Evolutionary conservation across 2,329 filamentous ascomycete genomes (phyloP).

Genomic region (Colletotrichum filicis): DNA sequence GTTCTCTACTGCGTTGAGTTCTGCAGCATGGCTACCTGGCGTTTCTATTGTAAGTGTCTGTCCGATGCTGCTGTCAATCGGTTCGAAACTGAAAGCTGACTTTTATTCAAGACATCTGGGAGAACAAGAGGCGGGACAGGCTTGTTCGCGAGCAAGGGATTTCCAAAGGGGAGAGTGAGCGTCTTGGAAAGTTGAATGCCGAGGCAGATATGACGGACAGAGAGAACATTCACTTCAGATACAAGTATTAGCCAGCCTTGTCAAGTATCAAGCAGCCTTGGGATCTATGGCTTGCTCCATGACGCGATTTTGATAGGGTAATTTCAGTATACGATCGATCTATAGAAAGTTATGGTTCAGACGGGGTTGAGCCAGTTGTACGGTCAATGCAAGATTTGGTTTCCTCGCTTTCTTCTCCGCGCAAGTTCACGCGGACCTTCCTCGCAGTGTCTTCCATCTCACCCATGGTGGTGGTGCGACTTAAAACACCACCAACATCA

Average conservation of each 20-base stretch:
- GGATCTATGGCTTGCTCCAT: not conserved
- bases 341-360: not conserved
- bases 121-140: conserved; percentile 40
- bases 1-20: conserved; percentile 42
- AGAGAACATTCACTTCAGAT: conserved; percentile 41
- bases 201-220: conserved; percentile 41
- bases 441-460: conserved; percentile 31
- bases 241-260: conserved; percentile 23
- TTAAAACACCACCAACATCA: conserved; percentile 1
- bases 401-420: conserved; percentile 1
- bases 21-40: conserved; percentile 39
- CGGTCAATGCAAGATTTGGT: not conserved
- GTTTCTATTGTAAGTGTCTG: conserved; percentile 40
- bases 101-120: conserved; percentile 38
- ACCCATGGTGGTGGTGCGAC: not conserved
- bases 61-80: not conserved
- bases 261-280: conserved; percentile 9
- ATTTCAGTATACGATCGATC: not conserved
- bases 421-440: not conserved
- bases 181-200: conserved; percentile 40
- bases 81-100: not conserved
- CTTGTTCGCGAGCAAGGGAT: conserved; percentile 39
- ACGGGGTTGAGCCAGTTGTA: not conserved
- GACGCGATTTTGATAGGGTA: not conserved
- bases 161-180: conserved; percentile 40